Evolutionary conservation across 768 basidiomycete genomes (phyloP), one percentile per base, ranked within the genome.

Genomic region (Tubosaeta sp.): DNA sequence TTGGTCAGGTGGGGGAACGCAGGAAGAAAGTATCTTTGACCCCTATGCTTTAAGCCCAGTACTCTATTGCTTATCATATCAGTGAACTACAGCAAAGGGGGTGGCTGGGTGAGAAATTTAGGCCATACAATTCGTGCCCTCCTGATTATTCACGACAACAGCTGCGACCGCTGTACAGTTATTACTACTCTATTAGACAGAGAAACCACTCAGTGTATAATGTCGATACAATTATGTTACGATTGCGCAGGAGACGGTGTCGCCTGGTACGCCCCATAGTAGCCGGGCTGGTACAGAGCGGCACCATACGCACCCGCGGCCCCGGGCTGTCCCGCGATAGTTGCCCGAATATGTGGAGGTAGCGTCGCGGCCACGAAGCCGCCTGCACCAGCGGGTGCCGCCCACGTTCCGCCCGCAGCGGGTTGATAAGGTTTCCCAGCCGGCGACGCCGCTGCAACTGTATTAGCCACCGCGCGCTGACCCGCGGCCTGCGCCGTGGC

Each of bases 401-500:
- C 38, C 61, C 65, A 67, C 2, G 59, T 38, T 22, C 55, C 65
- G 19, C 57, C 59, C 2, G 61, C 51, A 1, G 54, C n/a, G 12
- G 69, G 64, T 17, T 67, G 61, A 51, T 67, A 70, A n/a, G 70
- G 45, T 39, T 74, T 73, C 39, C 51, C 63, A 8, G 52, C 56
- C 0, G 65, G 50, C 39, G 56, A 59, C 22, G 63, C 50, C 38
- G 62, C 58, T 22, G 76, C 57, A 25, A 80, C 78, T 1, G 81
- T 82, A 43, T 82, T 83, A 10, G 80, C 80, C 6, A 82, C 80
- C 3, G 77, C 80, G 5, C 80, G 76, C 49, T 78, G 74, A 26
- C 66, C 69, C 25, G 65, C 57, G 26, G 65, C 33, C 29, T 72
- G 70, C 50, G 65, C 52, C 38, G 56, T 39, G 6, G 58, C 51